These are phyloP conservation scores for Fomitopsis pulvina DNA, from an alignment of 768 basidiomycete genomes.

Conservation along the genomic window DNA sequence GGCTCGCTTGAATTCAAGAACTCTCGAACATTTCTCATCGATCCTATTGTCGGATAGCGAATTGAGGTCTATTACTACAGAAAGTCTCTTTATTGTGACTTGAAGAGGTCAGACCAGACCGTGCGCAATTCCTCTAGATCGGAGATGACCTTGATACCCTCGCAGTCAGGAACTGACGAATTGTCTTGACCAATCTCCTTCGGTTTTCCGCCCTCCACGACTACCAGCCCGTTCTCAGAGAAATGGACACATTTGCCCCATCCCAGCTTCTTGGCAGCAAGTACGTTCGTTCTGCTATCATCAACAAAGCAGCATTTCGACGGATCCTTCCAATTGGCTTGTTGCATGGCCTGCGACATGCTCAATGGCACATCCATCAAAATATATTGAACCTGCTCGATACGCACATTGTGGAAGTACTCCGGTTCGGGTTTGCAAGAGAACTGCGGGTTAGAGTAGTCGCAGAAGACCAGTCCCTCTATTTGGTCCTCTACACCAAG, in stretches of 20 bases:
- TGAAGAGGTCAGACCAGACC: slow-evolving; percentile 76
- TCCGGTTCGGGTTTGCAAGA: slow-evolving; percentile 76
- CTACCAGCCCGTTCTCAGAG: slow-evolving; percentile 58
- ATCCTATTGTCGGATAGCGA: too few relatives aligned
- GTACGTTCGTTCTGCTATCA: slow-evolving; percentile 65
- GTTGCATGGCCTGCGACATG: slow-evolving; percentile 50
- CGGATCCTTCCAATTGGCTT: slow-evolving; percentile 55
- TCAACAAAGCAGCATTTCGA: slow-evolving; percentile 75
- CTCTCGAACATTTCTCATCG: too few relatives aligned
- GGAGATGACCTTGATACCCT: slow-evolving; percentile 46
- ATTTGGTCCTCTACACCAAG: slow-evolving; percentile 66
- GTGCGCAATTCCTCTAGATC: slow-evolving; percentile 59
- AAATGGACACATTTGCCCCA: slow-evolving; percentile 78
- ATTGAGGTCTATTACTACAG: too few relatives aligned
- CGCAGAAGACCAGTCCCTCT: slow-evolving; percentile 71
- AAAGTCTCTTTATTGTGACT: slow-evolving; percentile 9
- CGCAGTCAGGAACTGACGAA: slow-evolving; percentile 30
- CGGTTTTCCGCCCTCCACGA: slow-evolving; percentile 54
- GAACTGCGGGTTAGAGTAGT: slow-evolving; percentile 63
- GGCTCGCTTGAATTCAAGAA: too few relatives aligned
- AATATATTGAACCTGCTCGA: neutral
- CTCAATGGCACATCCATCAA: slow-evolving; percentile 1
- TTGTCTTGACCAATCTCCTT: slow-evolving; percentile 36
- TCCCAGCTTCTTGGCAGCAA: slow-evolving; percentile 54
- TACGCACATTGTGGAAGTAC: slow-evolving; percentile 55